These are phyloP conservation scores for Nannochloris sp. DNA, from an alignment of 139 green algal genomes.

Conservation along the genomic window DNA sequence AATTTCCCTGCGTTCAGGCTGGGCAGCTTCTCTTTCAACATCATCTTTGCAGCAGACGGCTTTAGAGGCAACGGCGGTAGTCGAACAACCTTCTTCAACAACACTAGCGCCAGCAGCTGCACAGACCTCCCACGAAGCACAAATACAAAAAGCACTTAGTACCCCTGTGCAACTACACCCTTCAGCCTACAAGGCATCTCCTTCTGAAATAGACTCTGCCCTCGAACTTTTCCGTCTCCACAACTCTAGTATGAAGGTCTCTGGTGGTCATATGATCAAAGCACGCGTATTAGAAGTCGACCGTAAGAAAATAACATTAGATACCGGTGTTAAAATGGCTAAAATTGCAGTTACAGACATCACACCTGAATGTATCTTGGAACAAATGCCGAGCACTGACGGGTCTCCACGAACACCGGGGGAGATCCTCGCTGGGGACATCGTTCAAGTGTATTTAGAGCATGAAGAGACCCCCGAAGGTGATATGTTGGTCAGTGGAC, in stretches of 20 bases:
- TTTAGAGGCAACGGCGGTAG: neutral
- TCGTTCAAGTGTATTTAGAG: slow-evolving; percentile 29
- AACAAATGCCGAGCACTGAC: neutral
- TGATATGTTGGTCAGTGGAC: slow-evolving; percentile 17
- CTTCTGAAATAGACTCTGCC: neutral
- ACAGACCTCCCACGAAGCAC: neutral
- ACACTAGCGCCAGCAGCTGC: too few relatives aligned
- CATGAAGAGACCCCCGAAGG: slow-evolving; percentile 19
- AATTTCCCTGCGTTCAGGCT: neutral
- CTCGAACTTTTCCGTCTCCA: slow-evolving; percentile 24
- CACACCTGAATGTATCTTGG: slow-evolving; percentile 15
- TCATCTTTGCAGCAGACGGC: neutral
- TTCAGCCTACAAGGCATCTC: neutral
- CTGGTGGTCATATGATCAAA: slow-evolving; percentile 25
- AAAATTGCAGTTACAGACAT: slow-evolving; percentile 10
- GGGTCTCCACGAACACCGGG: neutral
- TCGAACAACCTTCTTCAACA: neutral
- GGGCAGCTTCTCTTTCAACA: neutral
- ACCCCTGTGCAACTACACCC: neutral
- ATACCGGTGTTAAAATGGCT: slow-evolving; percentile 20
- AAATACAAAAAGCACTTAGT: neutral
- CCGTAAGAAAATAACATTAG: slow-evolving; percentile 10
- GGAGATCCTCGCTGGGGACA: slow-evolving; percentile 20
- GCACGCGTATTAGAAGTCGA: slow-evolving; percentile 19
- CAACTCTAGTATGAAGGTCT: slow-evolving; percentile 15